A percentile compares a stretch with the other conserved stretches of the same genome.
These are phyloP conservation scores for Fonsecaea nubica DNA, from an alignment of 2,329 filamentous ascomycete genomes.

Conservation along the genomic window DNA sequence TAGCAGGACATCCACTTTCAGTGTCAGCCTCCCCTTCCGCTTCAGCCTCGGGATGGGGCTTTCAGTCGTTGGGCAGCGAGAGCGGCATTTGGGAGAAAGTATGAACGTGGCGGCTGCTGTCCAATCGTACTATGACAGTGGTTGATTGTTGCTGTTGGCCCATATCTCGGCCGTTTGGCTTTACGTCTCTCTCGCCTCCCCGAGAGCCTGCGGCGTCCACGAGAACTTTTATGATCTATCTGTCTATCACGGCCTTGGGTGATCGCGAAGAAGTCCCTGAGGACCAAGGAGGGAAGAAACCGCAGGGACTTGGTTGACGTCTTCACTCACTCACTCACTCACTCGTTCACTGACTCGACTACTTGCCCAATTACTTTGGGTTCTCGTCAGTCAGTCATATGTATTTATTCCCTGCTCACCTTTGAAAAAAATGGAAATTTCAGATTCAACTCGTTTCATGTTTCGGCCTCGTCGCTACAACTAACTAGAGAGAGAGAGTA, in stretches of 20 bases:
- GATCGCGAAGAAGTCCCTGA: not conserved
- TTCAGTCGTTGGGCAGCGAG: slow-evolving; percentile 30
- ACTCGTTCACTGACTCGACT: not conserved
- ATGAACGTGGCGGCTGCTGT: slow-evolving; percentile 12
- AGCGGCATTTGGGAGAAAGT: slow-evolving; percentile 41
- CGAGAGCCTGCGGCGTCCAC: not conserved
- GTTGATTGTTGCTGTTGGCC: not conserved
- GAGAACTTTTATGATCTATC: not conserved
- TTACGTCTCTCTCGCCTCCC: not conserved
- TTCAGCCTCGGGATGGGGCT: slow-evolving; percentile 23
- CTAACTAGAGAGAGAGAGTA: not conserved
- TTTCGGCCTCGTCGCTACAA: not conserved
- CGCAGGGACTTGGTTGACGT: not conserved
- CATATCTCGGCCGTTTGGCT: not conserved
- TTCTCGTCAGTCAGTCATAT: not conserved
- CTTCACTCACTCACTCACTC: not conserved
- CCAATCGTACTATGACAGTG: not conserved
- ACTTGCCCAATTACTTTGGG: not conserved
- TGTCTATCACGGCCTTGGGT: not conserved
- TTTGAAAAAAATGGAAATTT: not conserved
- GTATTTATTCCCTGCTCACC: not conserved
- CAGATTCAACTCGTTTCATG: not conserved
- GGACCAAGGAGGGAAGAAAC: not conserved
- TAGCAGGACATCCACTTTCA: not conserved
- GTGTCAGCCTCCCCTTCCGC: slow-evolving; percentile 3